Conservation (phyloP, 192 early-diverging fungal species). For the Diversispora epigaea region DNA sequence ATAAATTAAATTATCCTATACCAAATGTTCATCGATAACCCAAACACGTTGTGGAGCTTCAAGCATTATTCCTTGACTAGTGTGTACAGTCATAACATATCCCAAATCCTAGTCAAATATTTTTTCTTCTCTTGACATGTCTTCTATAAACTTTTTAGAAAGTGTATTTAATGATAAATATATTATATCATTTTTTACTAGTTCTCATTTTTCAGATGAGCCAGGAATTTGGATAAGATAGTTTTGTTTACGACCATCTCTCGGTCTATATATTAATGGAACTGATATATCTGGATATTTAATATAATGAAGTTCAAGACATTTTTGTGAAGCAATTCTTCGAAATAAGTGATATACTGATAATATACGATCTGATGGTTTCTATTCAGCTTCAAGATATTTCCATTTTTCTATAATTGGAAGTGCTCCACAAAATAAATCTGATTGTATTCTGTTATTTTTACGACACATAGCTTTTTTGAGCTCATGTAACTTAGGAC, state of each 20-base stretch:
- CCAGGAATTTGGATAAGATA: conserved; percentile 15
- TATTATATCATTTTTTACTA: too few species aligned
- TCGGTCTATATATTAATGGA: conserved; percentile 28
- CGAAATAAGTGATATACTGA: conserved; percentile 9
- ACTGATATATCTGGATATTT: conserved; percentile 20
- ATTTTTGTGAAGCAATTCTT: conserved; percentile 31
- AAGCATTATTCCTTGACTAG: too few species aligned
- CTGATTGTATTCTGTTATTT: conserved; percentile 20
- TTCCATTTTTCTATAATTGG: conserved; percentile 22
- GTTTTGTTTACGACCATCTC: conserved; percentile 27
- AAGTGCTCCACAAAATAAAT: conserved; percentile 13
- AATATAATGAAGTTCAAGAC: conserved; percentile 13
- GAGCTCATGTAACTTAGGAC: conserved; percentile 14
- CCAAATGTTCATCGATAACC: too few species aligned
- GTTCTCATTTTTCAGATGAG: conserved; percentile 21
- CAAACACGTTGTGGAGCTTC: too few species aligned
- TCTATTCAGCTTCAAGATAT: conserved; percentile 19
- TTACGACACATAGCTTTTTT: conserved; percentile 17
- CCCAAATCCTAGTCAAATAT: too few species aligned
- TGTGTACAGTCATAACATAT: too few species aligned
- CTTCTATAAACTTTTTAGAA: conserved; percentile 10
- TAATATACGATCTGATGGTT: conserved; percentile 19
- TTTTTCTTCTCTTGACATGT: too few species aligned
- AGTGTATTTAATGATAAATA: conserved; percentile 29
- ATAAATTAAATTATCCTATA: too few species aligned